Percentiles rank a stretch among this genome's conserved stretches.
Conservation (phyloP, 139 green algal genomes). For the Closterium sp. region DNA sequence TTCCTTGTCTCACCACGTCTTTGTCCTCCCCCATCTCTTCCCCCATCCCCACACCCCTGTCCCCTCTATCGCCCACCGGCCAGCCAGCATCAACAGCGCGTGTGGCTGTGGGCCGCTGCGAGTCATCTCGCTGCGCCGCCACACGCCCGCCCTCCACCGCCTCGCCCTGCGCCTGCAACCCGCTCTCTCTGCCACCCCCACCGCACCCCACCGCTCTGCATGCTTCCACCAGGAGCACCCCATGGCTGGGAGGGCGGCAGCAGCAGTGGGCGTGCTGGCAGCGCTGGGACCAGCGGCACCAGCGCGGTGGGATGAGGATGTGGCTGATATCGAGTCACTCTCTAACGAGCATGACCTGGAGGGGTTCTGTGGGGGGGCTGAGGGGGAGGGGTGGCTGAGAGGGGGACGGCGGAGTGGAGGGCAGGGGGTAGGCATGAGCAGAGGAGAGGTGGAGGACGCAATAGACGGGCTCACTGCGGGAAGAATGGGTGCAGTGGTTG, state of each 20-base stretch:
- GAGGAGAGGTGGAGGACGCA: not conserved
- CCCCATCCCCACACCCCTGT: no score
- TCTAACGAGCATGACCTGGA: not conserved
- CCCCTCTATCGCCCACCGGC: no score
- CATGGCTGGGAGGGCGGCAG: no score
- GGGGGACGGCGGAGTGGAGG: no score
- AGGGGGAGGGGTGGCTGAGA: not conserved
- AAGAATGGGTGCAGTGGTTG: not conserved
- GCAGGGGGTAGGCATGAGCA: not conserved
- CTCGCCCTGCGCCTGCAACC: not conserved
- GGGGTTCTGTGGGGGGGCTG: not conserved
- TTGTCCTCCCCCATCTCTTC: not conserved
- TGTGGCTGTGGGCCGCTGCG: not conserved
- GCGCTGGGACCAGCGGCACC: not conserved
- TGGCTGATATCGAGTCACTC: not conserved
- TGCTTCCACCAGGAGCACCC: no score
- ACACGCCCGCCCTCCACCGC: not conserved
- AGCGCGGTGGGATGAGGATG: not conserved
- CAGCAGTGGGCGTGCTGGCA: not conserved
- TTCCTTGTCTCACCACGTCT: no score
- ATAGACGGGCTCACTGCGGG: not conserved
- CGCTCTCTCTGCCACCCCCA: no score
- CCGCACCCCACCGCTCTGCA: no score
- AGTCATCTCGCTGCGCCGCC: not conserved
- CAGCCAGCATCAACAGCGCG: not conserved